Evolutionary conservation across 75 land plant genomes (phyloP).

Genomic region (Selaginella moellendorffii): DNA sequence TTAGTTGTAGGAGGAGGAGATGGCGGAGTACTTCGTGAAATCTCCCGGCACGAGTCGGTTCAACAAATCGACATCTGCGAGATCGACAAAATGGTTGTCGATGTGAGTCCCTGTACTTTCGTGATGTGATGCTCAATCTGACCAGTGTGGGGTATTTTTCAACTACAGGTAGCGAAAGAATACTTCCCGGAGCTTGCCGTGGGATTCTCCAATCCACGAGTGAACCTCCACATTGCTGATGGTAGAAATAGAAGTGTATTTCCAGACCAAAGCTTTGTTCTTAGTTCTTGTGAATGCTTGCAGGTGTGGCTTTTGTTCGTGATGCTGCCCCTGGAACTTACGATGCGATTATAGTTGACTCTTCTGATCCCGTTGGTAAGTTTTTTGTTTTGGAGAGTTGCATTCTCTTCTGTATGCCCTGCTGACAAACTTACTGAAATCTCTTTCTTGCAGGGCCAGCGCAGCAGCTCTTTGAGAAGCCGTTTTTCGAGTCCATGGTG

Average conservation of each 20-base stretch:
- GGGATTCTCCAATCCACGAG: slow-evolving; percentile 93
- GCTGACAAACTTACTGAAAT: too few relatives aligned
- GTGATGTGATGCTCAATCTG: not conserved
- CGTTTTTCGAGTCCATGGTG: slow-evolving; percentile 72
- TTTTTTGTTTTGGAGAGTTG: too few relatives aligned
- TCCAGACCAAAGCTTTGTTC: not conserved
- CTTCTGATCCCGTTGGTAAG: slow-evolving; percentile 95
- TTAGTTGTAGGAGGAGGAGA: slow-evolving; percentile 97
- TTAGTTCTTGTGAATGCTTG: slow-evolving; percentile 13
- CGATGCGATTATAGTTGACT: slow-evolving; percentile 95
- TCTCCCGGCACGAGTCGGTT: slow-evolving; percentile 71
- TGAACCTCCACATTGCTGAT: slow-evolving; percentile 83
- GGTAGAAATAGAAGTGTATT: slow-evolving; percentile 30
- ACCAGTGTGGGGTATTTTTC: not conserved
- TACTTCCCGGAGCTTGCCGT: slow-evolving; percentile 75
- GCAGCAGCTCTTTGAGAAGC: slow-evolving; percentile 78
- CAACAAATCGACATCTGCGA: slow-evolving; percentile 87
- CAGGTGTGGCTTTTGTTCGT: slow-evolving; percentile 72
- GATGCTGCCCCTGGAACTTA: slow-evolving; percentile 55
- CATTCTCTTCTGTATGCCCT: not conserved
- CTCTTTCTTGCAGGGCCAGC: slow-evolving; percentile 78
- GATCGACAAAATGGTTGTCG: slow-evolving; percentile 87
- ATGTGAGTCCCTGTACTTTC: slow-evolving; percentile 35
- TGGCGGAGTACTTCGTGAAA: slow-evolving; percentile 93
- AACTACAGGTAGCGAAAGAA: slow-evolving; percentile 55